A percentile compares a stretch with the other conserved stretches of the same genome.
Evolutionary conservation across 495 filamentous ascomycete species (phyloP).

Genomic region (Aspergillus asperescens): DNA sequence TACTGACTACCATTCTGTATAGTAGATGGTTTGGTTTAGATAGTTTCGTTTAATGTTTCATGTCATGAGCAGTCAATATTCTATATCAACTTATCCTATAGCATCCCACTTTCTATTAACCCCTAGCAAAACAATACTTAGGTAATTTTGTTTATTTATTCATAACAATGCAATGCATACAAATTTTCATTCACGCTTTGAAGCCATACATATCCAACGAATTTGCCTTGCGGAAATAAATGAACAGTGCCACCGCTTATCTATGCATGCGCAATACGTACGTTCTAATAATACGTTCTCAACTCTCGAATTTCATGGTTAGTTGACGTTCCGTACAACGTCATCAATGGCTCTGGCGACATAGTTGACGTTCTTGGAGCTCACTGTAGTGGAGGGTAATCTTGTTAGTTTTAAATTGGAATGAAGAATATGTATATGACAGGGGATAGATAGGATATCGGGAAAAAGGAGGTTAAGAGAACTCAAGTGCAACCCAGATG

Average conservation of each 20-base stretch:
- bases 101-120: not conserved
- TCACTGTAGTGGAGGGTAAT: constrained; percentile 38
- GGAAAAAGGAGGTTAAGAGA: not conserved
- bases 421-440: no score
- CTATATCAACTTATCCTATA: not conserved
- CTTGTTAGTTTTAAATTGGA: not conserved
- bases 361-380: constrained; percentile 45
- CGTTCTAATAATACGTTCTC: no score
- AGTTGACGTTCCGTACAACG: constrained; percentile 41
- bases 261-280: constrained; percentile 1
- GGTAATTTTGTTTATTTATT: not conserved
- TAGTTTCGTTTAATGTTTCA: not conserved
- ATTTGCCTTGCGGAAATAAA: not conserved
- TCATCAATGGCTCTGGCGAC: constrained; percentile 45
- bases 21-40: constrained; percentile 10
- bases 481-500: not conserved
- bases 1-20: constrained; percentile 8
- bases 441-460: not conserved
- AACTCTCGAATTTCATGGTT: no score
- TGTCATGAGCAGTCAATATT: not conserved
- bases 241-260: no score
- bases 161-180: no score
- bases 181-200: no score
- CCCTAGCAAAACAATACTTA: no score
- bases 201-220: no score